phyloP scores from a whole-genome alignment of 2,329 filamentous ascomycete species.

The Fusarium euwallaceae region DNA sequence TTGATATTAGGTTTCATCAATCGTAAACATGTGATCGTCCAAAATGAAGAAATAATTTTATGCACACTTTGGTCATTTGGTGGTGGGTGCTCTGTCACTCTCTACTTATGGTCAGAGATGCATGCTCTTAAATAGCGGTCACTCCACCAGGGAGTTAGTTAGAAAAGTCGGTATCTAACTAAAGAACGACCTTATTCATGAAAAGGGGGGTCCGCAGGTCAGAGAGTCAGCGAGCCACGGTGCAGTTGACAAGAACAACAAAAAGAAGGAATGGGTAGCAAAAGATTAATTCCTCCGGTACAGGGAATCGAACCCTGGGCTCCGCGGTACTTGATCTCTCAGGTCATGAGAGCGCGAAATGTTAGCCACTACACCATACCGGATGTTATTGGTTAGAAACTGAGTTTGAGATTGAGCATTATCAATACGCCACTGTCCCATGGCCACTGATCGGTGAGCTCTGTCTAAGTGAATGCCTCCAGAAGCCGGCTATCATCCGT shows the following conservation, averaged over 20 bases:
- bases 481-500: not conserved
- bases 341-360: constrained; percentile 8
- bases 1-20: not conserved
- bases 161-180: accelerated
- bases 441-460: not conserved
- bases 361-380: constrained; percentile 27
- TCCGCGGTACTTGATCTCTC: not conserved
- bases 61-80: too few species aligned
- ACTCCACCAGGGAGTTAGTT: not conserved
- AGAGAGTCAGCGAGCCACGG: not conserved
- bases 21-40: not conserved
- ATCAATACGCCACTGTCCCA: not conserved
- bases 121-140: not conserved
- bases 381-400: not conserved
- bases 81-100: not conserved
- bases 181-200: not conserved
- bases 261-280: not conserved
- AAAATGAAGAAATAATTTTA: not conserved
- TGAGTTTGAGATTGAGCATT: accelerated
- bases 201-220: not conserved
- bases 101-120: not conserved
- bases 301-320: not conserved
- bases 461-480: not conserved
- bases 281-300: not conserved
- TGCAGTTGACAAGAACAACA: not conserved